These are phyloP conservation scores for Nematodospora anomalae DNA, from an alignment of 1,139 yeast species.

Conservation along the genomic window DNA sequence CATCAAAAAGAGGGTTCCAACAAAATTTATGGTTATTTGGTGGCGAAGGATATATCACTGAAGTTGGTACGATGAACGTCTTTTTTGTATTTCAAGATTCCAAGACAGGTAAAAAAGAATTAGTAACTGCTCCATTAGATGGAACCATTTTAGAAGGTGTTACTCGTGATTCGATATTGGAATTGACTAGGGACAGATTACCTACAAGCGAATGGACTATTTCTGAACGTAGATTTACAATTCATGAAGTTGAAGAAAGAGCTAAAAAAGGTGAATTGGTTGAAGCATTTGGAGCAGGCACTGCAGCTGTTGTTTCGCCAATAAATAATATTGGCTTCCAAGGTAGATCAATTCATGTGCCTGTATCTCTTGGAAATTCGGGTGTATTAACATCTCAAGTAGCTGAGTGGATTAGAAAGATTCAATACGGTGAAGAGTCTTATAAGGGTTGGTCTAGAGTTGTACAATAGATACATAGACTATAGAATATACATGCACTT, in stretches of 20 bases:
- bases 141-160: conserved; percentile 97
- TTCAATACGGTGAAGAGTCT: conserved; percentile 83
- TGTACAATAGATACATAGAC: conserved; percentile 24
- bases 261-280: conserved; percentile 78
- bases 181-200: conserved; percentile 72
- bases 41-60: conserved; percentile 83
- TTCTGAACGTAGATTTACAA: conserved; percentile 79
- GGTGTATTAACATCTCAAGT: conserved; percentile 80
- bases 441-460: conserved; percentile 63
- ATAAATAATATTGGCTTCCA: conserved; percentile 83
- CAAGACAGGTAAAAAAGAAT: conserved; percentile 78
- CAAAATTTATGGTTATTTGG: conserved; percentile 98
- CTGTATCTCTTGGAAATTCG: conserved; percentile 74
- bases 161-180: conserved; percentile 85
- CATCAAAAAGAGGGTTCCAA: conserved; percentile 85
- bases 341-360: conserved; percentile 71
- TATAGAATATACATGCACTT: not conserved
- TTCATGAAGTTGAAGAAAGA: conserved; percentile 73
- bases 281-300: conserved; percentile 97
- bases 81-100: conserved; percentile 74
- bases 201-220: conserved; percentile 74
- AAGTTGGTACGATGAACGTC: conserved; percentile 96
- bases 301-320: conserved; percentile 96
- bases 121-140: conserved; percentile 94
- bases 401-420: conserved; percentile 82